These are phyloP conservation scores for Tetracladium setigerum DNA, from an alignment of 495 filamentous ascomycete species.

Conservation along the genomic window DNA sequence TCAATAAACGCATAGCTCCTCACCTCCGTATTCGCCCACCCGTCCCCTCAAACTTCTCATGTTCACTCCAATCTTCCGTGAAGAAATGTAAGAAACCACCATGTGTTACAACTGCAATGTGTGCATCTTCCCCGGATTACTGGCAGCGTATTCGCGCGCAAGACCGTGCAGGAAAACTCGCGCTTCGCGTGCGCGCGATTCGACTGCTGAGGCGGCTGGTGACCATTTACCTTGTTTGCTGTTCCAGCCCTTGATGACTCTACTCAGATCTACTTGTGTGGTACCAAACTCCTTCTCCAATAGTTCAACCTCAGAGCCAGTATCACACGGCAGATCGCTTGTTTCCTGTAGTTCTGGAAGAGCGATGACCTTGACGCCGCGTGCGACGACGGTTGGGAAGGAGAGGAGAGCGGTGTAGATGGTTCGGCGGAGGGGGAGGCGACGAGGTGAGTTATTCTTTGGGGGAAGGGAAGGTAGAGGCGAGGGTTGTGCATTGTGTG, in stretches of 20 bases:
- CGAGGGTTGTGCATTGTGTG: constrained; percentile 62
- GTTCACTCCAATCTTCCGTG: constrained; percentile 73
- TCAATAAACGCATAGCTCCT: constrained; percentile 65
- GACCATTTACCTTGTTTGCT: constrained; percentile 56
- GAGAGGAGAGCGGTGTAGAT: constrained; percentile 70
- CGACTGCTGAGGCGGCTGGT: constrained; percentile 49
- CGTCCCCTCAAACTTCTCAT: constrained; percentile 51
- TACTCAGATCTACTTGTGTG: constrained; percentile 49
- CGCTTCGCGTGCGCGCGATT: constrained; percentile 54
- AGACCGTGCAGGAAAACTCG: constrained; percentile 58
- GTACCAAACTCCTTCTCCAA: constrained; percentile 49
- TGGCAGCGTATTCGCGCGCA: constrained; percentile 32
- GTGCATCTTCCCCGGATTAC: constrained; percentile 30
- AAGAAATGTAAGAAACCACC: constrained; percentile 70
- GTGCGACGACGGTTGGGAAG: constrained; percentile 47
- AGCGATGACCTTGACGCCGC: constrained; percentile 49
- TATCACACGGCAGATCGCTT: constrained; percentile 69
- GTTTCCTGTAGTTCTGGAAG: constrained; percentile 81
- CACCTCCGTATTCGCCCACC: constrained; percentile 78
- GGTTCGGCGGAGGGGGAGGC: constrained; percentile 82
- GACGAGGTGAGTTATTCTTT: constrained; percentile 61
- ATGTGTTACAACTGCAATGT: constrained; percentile 70
- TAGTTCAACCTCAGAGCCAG: constrained; percentile 47
- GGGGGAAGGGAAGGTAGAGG: constrained; percentile 54
- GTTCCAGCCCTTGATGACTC: constrained; percentile 61